Base-by-base conservation (phyloP, 768 basidiomycete species). In the Podaxis sp. region DNA sequence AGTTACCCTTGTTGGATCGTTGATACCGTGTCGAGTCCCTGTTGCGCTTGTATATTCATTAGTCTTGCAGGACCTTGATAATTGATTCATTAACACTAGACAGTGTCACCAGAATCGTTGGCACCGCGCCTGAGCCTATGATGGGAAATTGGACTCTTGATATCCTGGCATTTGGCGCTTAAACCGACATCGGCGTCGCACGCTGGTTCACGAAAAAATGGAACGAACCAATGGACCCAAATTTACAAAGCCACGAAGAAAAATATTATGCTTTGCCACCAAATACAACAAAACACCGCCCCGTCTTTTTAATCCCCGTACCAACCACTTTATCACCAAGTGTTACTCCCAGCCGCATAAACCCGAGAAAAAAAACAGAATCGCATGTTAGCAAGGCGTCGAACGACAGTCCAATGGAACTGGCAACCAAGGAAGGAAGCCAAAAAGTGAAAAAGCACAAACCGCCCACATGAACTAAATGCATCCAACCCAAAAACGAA, bases 271-370 rank as follows among this genome's bases (percentile, higher is more conserved):
- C 37, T 12, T 37, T 12, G 38, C 38, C 15, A 40, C 12, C 10
- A 22, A 48, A 48, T 17, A 48, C 46, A 4, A 48, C 46, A 4
- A 48, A 49, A 13, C 10, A 10, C 20, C 22, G 11, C 48, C 46
- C 20, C 15, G 8, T 52, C 48, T 41, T 41, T 41, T 11, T 17
- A 46, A 22, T 28, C 4, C 28, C 28, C 28, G 7, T 28, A 28
- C 28, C 28, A 5, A 28, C 28, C 4, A 28, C 28, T 28, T 13
- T 56, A 46, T 30, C 65, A 68, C 40, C 67, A 69, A 17, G 69
- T 67, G 53, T 62, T 67, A 26, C 68, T 66, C 30, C 70, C 67
- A 49, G 70, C 70, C 50, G 70, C 67, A 64, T 73, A 71, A 61
- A 74, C 72, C 74, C 74, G 64, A 20, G 24, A 15, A 67, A 37